Conservation (phyloP, 1,284 basidiomycete species). For the Rhodotorula sp. region DNA sequence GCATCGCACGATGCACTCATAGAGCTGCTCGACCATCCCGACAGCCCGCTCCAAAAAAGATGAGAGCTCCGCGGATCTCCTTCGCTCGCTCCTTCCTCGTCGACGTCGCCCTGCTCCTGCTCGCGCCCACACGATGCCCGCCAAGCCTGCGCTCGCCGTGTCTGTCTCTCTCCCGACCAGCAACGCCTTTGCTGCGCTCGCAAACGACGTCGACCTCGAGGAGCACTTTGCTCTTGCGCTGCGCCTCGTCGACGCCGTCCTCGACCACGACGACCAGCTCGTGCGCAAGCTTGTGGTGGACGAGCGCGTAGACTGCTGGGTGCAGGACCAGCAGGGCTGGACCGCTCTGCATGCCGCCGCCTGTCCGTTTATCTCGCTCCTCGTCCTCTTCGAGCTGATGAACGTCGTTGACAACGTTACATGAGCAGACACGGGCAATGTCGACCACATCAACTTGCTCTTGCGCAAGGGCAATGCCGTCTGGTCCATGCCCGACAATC, state of each 20-base stretch:
- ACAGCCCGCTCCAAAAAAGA: neutral
- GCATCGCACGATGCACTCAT: neutral
- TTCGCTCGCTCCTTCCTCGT: neutral
- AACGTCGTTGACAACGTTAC: neutral
- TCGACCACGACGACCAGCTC: slow-evolving; percentile 11
- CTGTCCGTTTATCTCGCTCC: slow-evolving; percentile 16
- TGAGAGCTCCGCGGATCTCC: neutral
- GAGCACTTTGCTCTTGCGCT: slow-evolving; percentile 23
- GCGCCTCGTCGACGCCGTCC: slow-evolving; percentile 27
- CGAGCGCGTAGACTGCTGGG: slow-evolving; percentile 81
- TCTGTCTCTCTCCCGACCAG: slow-evolving; percentile 3
- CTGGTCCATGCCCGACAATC: slow-evolving; percentile 69
- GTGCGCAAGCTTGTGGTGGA: slow-evolving; percentile 13
- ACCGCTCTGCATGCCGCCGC: slow-evolving; percentile 87
- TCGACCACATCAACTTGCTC: slow-evolving; percentile 63
- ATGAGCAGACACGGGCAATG: slow-evolving; percentile 33
- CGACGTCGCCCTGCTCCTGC: neutral
- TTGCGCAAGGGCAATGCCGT: slow-evolving; percentile 75
- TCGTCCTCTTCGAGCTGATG: neutral
- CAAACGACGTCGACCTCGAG: slow-evolving; percentile 4
- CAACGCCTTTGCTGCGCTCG: neutral
- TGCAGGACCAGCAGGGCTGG: slow-evolving; percentile 79
- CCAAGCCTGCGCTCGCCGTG: neutral
- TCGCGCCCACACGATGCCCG: neutral
- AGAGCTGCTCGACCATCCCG: neutral